phyloP scores from a whole-genome alignment of 164 flowering plant genomes.

The Pachysandra terminalis region DNA sequence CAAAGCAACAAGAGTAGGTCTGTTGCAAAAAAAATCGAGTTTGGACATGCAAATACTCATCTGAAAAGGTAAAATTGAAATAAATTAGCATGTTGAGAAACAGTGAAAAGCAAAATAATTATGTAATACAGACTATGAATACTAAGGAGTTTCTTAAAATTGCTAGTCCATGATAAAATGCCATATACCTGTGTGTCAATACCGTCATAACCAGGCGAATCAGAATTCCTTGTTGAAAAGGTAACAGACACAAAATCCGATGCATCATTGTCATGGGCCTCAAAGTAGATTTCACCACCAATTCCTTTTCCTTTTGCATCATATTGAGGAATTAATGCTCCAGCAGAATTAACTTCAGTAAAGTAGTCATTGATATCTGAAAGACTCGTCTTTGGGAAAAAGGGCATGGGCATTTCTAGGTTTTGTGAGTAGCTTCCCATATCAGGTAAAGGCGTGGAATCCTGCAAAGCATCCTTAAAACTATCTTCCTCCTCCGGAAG shows the following conservation, averaged over 20 bases:
- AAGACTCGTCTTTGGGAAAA: constrained; percentile 5
- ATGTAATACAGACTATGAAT: not conserved
- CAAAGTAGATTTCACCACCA: constrained; percentile 62
- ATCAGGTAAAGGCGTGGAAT: constrained; percentile 55
- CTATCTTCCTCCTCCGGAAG: constrained; percentile 69
- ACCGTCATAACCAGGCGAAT: constrained; percentile 78
- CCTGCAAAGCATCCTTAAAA: constrained; percentile 84
- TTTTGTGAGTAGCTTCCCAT: constrained; percentile 20
- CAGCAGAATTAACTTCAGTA: no score
- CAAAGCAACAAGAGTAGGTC: constrained; percentile 93
- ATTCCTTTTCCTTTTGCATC: constrained; percentile 38
- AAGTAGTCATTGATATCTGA: constrained; percentile 14
- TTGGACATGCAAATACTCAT: constrained; percentile 93
- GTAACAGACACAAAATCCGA: constrained; percentile 78
- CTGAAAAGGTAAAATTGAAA: constrained; percentile 37
- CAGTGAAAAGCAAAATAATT: not conserved
- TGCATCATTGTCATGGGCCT: constrained; percentile 55
- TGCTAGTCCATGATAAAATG: no score
- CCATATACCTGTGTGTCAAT: constrained; percentile 78
- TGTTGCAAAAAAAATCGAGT: constrained; percentile 85
- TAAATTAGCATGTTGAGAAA: not conserved
- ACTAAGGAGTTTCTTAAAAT: not conserved
- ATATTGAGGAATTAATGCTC: constrained; percentile 32
- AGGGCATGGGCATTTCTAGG: constrained; percentile 21
- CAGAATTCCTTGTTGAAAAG: constrained; percentile 56